Conservation (phyloP, 2,329 filamentous ascomycete species). For the Epicoccum sorghinum region DNA sequence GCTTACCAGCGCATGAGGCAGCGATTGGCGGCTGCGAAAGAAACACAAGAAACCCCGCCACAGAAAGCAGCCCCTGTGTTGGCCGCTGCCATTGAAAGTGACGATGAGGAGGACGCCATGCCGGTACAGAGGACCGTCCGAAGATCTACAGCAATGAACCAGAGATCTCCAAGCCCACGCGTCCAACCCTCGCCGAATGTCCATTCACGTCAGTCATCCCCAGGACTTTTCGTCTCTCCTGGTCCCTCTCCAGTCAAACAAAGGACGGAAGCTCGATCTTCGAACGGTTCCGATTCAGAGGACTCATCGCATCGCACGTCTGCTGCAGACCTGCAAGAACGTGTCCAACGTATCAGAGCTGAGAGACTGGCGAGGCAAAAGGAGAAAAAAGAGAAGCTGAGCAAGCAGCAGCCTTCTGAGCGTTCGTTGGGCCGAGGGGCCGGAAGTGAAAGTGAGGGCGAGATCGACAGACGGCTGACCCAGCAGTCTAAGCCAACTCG, state of each 20-base stretch:
- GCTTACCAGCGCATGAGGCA: conserved; percentile 57
- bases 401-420: conserved; percentile 45
- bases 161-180: conserved; percentile 21
- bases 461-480: conserved; percentile 58
- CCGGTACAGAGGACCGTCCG: conserved; percentile 31
- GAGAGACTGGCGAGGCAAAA: conserved; percentile 73
- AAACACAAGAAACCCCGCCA: conserved; percentile 16
- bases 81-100: conserved; percentile 24
- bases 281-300: conserved; percentile 50
- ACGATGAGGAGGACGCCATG: conserved; percentile 37
- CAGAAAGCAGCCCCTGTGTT: conserved; percentile 11
- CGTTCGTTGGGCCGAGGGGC: conserved; percentile 52
- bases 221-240: conserved; percentile 65
- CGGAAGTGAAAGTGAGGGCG: conserved; percentile 63
- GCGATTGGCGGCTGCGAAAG: conserved; percentile 48
- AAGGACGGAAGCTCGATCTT: conserved; percentile 19
- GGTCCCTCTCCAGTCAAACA: conserved; percentile 44
- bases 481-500: conserved; percentile 73
- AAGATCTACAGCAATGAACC: conserved; percentile 14
- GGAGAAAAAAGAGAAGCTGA: conserved; percentile 50
- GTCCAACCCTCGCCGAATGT: conserved; percentile 23
- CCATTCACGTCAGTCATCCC: conserved; percentile 50
- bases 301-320: conserved; percentile 52
- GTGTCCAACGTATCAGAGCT: conserved; percentile 74
- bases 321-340: conserved; percentile 70